Percentiles rank a stretch among this genome's conserved stretches.
These are phyloP conservation scores for Colletotrichum siamense DNA, from an alignment of 2,329 filamentous ascomycete species.

Conservation along the genomic window DNA sequence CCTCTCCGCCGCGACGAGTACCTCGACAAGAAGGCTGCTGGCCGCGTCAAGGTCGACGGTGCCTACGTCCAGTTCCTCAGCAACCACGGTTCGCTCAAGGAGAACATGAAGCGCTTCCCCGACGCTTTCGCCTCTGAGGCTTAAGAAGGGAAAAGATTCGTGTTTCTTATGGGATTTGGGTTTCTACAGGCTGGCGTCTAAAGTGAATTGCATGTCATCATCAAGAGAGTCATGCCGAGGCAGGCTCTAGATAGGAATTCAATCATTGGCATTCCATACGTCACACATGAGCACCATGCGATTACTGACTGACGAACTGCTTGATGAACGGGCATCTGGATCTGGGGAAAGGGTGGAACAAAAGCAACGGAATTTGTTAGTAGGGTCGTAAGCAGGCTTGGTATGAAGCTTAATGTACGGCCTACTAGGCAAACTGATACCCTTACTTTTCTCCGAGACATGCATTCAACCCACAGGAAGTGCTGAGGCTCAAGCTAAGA, in stretches of 20 bases:
- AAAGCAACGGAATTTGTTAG: neutral
- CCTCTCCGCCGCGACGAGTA: conserved; percentile 98
- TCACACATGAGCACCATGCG: neutral
- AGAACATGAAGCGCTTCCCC: conserved; percentile 96
- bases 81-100: conserved; percentile 84
- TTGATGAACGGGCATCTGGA: neutral
- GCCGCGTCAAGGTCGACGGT: conserved; percentile 95
- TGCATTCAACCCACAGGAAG: neutral
- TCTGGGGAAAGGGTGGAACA: neutral
- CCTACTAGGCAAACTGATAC: neutral
- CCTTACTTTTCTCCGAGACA: neutral
- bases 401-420: neutral
- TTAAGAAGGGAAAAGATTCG: conserved; percentile 39
- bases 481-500: neutral
- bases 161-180: conserved; percentile 39
- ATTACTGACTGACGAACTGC: neutral
- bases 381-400: neutral
- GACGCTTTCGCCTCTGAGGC: conserved; percentile 76
- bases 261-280: conserved; percentile 25
- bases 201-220: conserved; percentile 44
- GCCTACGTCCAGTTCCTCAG: conserved; percentile 99
- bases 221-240: conserved; percentile 23
- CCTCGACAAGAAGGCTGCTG: conserved; percentile 91
- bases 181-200: conserved; percentile 48
- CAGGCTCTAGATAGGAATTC: conserved; percentile 26